Percentiles rank a stretch among this genome's conserved stretches.
Conservation (phyloP, 139 green algal species). For the Yamagishiella unicocca region DNA sequence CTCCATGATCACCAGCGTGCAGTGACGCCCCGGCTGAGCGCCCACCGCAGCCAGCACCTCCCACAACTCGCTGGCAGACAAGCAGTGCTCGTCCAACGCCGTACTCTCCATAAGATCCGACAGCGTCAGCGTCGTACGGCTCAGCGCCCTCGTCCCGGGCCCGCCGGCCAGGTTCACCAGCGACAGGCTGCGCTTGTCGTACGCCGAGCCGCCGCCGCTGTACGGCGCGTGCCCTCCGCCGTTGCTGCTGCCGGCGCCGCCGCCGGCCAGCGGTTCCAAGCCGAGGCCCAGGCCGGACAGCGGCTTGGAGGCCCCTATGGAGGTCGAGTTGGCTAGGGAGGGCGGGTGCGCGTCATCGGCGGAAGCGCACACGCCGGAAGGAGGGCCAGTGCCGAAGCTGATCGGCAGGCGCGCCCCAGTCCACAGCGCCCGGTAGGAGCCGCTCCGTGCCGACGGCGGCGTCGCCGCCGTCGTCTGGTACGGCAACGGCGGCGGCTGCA, state of each 20-base stretch:
- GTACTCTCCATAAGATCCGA: constrained; percentile 2
- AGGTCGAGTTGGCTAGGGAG: too few species aligned
- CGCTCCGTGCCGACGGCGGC: too few species aligned
- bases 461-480: too few species aligned
- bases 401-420: too few species aligned
- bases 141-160: not conserved
- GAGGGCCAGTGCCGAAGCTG: too few species aligned
- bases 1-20: constrained; percentile 40
- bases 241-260: not conserved
- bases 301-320: too few species aligned
- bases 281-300: too few species aligned
- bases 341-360: too few species aligned
- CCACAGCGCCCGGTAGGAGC: too few species aligned
- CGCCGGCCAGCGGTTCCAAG: too few species aligned
- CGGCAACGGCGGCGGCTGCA: too few species aligned
- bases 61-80: not conserved
- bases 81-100: not conserved
- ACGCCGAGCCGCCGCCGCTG: not conserved
- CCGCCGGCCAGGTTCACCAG: not conserved
- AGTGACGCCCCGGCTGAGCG: constrained; percentile 21
- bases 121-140: constrained; percentile 30
- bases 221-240: not conserved
- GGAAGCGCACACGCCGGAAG: too few species aligned
- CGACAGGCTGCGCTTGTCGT: constrained; percentile 14
- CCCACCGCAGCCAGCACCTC: constrained; percentile 26